phyloP scores from a whole-genome alignment of 2,329 filamentous ascomycete genomes.

The Massarina eburnea region DNA sequence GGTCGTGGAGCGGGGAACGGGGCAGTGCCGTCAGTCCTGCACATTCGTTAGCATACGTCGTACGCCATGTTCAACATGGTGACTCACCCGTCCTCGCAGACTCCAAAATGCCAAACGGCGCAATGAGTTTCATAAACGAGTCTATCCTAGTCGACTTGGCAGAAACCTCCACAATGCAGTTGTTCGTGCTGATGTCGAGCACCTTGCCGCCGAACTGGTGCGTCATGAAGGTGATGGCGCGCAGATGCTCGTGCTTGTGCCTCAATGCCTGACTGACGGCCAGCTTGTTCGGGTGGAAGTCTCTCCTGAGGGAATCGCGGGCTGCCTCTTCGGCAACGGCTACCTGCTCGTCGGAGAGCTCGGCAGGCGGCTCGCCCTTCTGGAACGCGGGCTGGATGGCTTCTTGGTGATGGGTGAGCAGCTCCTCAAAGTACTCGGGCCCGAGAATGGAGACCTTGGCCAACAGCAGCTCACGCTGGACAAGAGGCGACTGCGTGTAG shows the following conservation, averaged over 20 bases:
- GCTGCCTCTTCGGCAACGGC: conserved; percentile 39
- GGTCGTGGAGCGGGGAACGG: conserved; percentile 80
- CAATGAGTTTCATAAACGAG: conserved; percentile 94
- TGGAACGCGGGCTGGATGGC: conserved; percentile 50
- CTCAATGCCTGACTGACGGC: conserved; percentile 85
- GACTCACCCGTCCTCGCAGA: conserved; percentile 78
- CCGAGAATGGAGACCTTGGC: conserved; percentile 97
- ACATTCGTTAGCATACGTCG: background rate
- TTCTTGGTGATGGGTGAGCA: conserved; percentile 92
- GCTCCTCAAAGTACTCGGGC: conserved; percentile 97
- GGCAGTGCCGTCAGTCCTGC: conserved; percentile 91
- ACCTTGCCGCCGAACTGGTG: conserved; percentile 99
- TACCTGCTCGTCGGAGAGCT: conserved; percentile 36
- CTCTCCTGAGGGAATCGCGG: conserved; percentile 49
- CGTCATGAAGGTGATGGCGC: conserved; percentile 92
- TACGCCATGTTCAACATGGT: conserved; percentile 6
- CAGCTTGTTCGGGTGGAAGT: conserved; percentile 89
- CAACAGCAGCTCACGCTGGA: conserved; percentile 91
- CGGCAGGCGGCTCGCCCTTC: conserved; percentile 21
- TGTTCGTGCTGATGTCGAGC: conserved; percentile 95
- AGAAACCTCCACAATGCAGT: conserved; percentile 96
- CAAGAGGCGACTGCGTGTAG: conserved; percentile 88
- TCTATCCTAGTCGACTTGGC: conserved; percentile 94
- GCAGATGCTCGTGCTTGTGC: conserved; percentile 96
- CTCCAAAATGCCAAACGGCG: conserved; percentile 94